Percentiles rank a stretch among this genome's conserved stretches.
phyloP scores from a whole-genome alignment of 2,329 filamentous ascomycete genomes.

The Fusarium verrucosum region DNA sequence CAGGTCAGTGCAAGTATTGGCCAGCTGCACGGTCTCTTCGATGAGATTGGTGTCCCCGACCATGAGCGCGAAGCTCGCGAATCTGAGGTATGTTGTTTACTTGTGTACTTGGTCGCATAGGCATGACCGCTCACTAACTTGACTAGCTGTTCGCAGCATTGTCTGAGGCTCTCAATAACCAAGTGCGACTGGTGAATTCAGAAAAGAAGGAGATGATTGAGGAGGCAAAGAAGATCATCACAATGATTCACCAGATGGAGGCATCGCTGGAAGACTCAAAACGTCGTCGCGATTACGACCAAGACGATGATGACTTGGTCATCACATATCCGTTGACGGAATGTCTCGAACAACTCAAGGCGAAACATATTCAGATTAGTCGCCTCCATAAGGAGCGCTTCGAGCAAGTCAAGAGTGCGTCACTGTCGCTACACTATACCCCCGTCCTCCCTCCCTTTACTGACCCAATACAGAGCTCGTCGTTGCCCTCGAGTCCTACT shows the following conservation, averaged over 20 bases:
- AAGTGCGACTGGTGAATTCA: constrained; percentile 82
- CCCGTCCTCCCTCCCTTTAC: not conserved
- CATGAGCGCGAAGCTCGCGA: constrained; percentile 93
- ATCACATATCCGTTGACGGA: constrained; percentile 84
- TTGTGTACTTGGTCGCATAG: not conserved
- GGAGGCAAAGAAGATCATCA: constrained; percentile 86
- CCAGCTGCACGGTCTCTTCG: constrained; percentile 93
- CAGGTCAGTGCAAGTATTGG: constrained; percentile 95
- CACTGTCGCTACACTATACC: not conserved
- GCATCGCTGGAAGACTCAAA: constrained; percentile 82
- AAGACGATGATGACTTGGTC: constrained; percentile 73
- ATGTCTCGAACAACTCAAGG: constrained; percentile 82
- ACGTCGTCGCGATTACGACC: constrained; percentile 69
- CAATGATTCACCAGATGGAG: constrained; percentile 92
- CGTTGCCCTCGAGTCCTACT: constrained; percentile 93
- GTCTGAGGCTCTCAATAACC: constrained; percentile 90
- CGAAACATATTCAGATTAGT: constrained; percentile 83
- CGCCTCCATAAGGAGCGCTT: constrained; percentile 90
- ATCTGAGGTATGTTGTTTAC: constrained; percentile 81
- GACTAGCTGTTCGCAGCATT: constrained; percentile 86
- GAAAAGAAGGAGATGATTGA: constrained; percentile 94
- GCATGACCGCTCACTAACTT: constrained; percentile 13
- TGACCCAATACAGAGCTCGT: constrained; percentile 74
- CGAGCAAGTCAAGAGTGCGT: constrained; percentile 91
- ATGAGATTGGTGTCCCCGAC: constrained; percentile 94